Evolutionary conservation across 2,329 filamentous ascomycete species (phyloP).

Genomic region (Botryosphaeria agaves): DNA sequence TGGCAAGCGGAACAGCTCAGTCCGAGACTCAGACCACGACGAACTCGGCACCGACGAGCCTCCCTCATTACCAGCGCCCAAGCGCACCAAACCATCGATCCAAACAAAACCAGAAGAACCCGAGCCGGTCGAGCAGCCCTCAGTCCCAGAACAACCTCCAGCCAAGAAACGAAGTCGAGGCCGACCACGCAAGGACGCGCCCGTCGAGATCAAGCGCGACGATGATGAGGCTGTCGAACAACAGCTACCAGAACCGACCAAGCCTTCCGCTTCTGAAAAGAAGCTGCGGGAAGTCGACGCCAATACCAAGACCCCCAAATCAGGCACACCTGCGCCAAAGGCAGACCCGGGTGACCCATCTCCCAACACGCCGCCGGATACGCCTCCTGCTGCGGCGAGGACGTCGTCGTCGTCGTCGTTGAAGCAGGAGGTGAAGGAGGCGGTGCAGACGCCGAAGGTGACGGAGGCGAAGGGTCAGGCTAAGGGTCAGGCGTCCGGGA

Average conservation of each 20-base stretch:
- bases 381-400: background rate
- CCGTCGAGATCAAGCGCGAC: background rate
- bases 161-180: constrained; percentile 27
- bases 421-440: constrained; percentile 3
- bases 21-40: background rate
- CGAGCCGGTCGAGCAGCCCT: background rate
- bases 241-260: background rate
- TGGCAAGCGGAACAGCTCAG: background rate
- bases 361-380: background rate
- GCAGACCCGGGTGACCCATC: background rate
- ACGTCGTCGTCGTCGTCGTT: constrained; percentile 3
- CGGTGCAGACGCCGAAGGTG: background rate
- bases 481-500: constrained; percentile 8
- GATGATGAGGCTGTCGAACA: background rate
- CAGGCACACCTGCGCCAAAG: background rate
- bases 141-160: constrained; percentile 1
- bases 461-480: no score
- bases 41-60: constrained; percentile 4
- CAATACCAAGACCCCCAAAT: background rate
- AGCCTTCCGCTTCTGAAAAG: no score
- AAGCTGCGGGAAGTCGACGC: background rate
- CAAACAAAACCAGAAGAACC: constrained; percentile 1
- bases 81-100: background rate
- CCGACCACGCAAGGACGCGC: constrained; percentile 8
- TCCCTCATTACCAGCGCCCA: background rate